Evolutionary conservation across 148 eudicot species (phyloP), one percentile per base, ranked within the genome.

Genomic region (Suaeda aralocaspica): DNA sequence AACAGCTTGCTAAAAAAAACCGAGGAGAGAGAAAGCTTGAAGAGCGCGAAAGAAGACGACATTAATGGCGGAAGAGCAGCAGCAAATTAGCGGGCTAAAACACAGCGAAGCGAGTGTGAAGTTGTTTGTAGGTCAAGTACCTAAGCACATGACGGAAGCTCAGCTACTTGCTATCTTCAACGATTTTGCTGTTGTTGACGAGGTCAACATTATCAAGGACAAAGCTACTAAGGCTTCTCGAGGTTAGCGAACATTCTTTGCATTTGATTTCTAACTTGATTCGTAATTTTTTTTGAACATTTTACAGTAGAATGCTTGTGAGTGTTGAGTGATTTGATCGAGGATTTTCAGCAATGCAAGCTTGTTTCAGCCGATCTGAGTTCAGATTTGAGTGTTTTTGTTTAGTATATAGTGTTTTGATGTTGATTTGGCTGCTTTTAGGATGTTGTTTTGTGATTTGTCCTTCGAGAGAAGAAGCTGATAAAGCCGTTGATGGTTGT

Each of bases 121-220:
- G 83, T 79, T 91, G 72, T 94, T 94, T 79, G 99, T 94, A 25
- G 99, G 99, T 50, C 99, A 94, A 87, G 90, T 91, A 1, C 99
- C 99, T 9, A 94, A 94, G 84, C 87, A 85, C 56, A 86, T 89
- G 88, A 84, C 88, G 1, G 99, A 94, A 70, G 67, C 73, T 19
- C 85, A 94, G 66, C 87, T 94, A 5, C 65, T 84, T 7, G 77
- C 81, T 45, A n/a, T 91, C 77, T 94, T 94, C 81, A 46, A 80
- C 36, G 96, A 91, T 65, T 84, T 86, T 15, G 87, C 97, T 34
- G 19, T 75, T 14, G 96, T 94, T 12, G 97, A 91, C 68, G 87
- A 91, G 66, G 93, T 94, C 96, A 94, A 91, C 90, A 68, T 94
- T 70, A 94, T 94, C 84, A 91, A 86, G 56, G 99, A 94, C 74